Base-by-base conservation (phyloP, 2,329 filamentous ascomycete genomes). In the Penicillium sp. region DNA sequence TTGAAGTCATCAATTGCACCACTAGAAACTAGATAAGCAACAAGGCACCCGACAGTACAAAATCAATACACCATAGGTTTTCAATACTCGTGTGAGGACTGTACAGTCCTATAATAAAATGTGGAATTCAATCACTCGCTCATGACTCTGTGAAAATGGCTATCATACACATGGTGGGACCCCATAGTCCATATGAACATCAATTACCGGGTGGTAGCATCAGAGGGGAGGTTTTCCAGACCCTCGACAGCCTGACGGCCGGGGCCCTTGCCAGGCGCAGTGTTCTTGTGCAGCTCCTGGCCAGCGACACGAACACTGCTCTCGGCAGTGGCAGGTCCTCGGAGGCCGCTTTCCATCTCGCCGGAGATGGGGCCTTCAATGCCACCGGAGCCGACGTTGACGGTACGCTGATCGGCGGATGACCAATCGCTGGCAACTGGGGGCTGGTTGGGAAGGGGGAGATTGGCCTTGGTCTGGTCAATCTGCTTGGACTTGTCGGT, bases 341-440 rank as follows among this genome's bases (percentile, higher is more conserved):
- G 71, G 35, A 85, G 65, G 6, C 79, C 80, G 16, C 72, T 65
- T 23, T 73, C 66, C 9, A 34, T 36, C 21, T 76, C 68, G 11
- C 57, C 38, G 14, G 79, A 77, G 31, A 81, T 67, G 46, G 77
- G 73, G 36, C 70, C 76, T 51, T 76, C 62, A 2, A 74, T 53
- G 38, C 75, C 67, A 14, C 84, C 83, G 23, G 81, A 79, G 48
- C 84, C 84, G 33, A 86, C 80, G 59, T 87, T 84, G 59, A 86
- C 81, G 40, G 71, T 86, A 47, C 78, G 70, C 20, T 75, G 75
- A 56, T 91, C 85, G 35, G 77, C 73, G 0, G 83, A 87, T 63
- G 90, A 81, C 76, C 81, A 89, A 73, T 93, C 86, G 4, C 84
- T 85, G n/a, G 80, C 70, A n/a, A 68, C 71, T 1, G 86, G 85